Evolutionary conservation across 225 moss, liverwort and hornwort species (phyloP), one percentile per base, ranked within the genome.

Genomic region (Pleurozium schreberi): DNA sequence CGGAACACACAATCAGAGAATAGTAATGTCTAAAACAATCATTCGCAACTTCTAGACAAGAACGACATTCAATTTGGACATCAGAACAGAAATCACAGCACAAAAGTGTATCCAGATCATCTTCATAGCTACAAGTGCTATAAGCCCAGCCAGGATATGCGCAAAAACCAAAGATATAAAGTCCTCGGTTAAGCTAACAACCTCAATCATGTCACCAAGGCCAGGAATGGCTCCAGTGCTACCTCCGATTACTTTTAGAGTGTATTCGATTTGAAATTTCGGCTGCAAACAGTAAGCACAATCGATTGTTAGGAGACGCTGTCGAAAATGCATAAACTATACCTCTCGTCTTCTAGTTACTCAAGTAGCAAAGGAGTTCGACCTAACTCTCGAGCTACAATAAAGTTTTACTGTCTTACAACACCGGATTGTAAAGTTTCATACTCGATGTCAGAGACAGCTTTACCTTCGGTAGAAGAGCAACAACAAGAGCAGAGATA

Each of bases 401-500:
- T 53, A 86, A 20, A 78, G 52, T 17, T 40, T 33, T 57, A 40
- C 58, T 40, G 68, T 71, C 38, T 91, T 85, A 18, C 38, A 73
- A 75, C 45, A 86, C 40, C 40, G 34, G 33, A 40, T 31, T 64
- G 66, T 27, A 42, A 86, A 75, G 40, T 58, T 82, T 78, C 77
- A 42, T 71, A 60, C 45, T 77, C 58, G 42, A 71, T 60, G 63
- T 78, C 61, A 67, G n/a, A 80, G 84, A 86, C 31, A 87, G 31
- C 47, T 62, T 79, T 87, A 97, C 98, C 94, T 96, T 90, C 22
- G 97, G 91, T 63, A 99, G 88, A 38, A 99, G 93, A 23, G 99
- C 97, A 82, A 99, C 96, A 77, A 99, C 96, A 60, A 99, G 87
- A 85, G 97, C 99, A 83, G 97, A 97, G 82, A 99, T 96, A 87